Evolutionary conservation across 805 yeast species (phyloP).

Genomic region (Metschnikowia sp.): DNA sequence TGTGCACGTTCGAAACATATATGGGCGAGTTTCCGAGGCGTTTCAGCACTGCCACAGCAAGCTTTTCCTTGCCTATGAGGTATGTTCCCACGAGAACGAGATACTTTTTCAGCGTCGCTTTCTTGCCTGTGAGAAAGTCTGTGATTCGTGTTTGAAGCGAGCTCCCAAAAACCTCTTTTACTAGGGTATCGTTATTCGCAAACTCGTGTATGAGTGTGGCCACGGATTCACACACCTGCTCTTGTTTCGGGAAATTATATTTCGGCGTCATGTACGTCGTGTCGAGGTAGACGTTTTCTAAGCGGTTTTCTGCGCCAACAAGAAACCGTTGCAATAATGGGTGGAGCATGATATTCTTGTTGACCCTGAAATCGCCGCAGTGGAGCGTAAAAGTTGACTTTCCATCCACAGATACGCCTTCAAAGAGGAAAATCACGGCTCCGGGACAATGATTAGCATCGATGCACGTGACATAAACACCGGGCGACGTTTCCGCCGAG

Average conservation of each 20-base stretch:
- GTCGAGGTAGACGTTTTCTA: conserved; percentile 76
- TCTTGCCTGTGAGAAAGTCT: conserved; percentile 25
- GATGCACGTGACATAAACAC: conserved; percentile 52
- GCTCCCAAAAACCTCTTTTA: conserved; percentile 32
- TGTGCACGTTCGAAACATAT: conserved; percentile 48
- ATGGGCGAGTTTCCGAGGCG: conserved; percentile 48
- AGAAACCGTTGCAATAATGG: conserved; percentile 24
- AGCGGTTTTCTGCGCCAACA: conserved; percentile 14
- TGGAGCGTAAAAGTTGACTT: conserved; percentile 50
- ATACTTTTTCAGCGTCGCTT: conserved; percentile 34
- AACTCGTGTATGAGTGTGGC: conserved; percentile 48
- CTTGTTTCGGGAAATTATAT: conserved; percentile 77
- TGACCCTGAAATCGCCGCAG: conserved; percentile 91
- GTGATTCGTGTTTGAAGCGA: conserved; percentile 38
- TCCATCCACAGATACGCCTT: conserved; percentile 32
- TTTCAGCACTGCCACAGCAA: conserved; percentile 67
- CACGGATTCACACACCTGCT: conserved; percentile 58
- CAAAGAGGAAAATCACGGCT: conserved; percentile 75
- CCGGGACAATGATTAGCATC: conserved; percentile 99
- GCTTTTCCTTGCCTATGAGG: conserved; percentile 86
- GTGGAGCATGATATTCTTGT: conserved; percentile 45
- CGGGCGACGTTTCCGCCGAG: conserved; percentile 21
- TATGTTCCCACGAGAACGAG: conserved; percentile 80
- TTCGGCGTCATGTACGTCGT: conserved; percentile 83
- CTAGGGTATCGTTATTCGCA: conserved; percentile 22